A percentile compares a stretch with the other conserved stretches of the same genome.
Evolutionary conservation across 176 grass and related monocot species (phyloP).

Genomic region (Leersia perrieri): DNA sequence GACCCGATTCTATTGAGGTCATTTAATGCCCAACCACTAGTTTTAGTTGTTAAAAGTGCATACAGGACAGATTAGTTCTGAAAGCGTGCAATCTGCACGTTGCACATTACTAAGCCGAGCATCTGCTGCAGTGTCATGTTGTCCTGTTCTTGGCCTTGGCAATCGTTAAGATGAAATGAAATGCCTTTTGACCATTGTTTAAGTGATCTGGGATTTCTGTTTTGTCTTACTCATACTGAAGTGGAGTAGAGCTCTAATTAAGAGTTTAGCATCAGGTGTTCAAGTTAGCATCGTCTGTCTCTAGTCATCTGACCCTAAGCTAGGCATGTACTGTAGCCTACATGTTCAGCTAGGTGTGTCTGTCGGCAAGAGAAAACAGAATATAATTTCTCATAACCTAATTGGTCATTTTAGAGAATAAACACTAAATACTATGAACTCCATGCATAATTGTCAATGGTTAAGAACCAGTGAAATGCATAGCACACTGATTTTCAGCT

Average conservation of each 20-base stretch:
- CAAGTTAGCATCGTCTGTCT: background rate
- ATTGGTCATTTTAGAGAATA: background rate
- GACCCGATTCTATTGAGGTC: conserved; percentile 12
- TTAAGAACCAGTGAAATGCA: background rate
- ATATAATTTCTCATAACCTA: background rate
- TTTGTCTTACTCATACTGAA: background rate
- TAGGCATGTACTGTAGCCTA: background rate
- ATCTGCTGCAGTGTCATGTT: background rate
- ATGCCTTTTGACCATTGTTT: conserved; percentile 13
- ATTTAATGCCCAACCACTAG: conserved; percentile 41
- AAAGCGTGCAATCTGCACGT: background rate
- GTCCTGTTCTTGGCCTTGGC: conserved; percentile 4
- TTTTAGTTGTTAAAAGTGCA: conserved; percentile 26
- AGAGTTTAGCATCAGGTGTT: conserved; percentile 13
- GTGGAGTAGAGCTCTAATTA: no score
- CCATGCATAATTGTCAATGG: background rate
- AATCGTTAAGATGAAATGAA: background rate
- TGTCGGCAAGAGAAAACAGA: background rate
- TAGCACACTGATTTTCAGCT: background rate
- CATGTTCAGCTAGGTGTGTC: background rate
- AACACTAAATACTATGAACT: background rate
- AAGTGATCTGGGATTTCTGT: background rate
- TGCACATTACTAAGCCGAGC: background rate
- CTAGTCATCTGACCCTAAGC: background rate
- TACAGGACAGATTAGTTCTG: background rate